Conservation (phyloP, 148 eudicot genomes). For the Vaccinium myrtillus region DNA sequence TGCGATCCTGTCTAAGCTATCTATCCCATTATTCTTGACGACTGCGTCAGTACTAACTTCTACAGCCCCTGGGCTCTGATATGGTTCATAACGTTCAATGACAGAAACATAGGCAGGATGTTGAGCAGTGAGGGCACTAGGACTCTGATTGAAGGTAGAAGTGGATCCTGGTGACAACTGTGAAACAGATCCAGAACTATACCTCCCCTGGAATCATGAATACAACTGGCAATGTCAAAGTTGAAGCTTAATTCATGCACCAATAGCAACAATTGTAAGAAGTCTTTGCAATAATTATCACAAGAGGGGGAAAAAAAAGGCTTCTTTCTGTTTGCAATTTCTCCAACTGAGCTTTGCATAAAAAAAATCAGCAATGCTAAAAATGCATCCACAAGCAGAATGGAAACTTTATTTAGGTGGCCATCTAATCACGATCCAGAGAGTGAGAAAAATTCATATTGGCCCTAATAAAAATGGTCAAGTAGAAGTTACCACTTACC, state of each 20-base stretch:
- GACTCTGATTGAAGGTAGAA: constrained; percentile 48
- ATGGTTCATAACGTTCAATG: constrained; percentile 34
- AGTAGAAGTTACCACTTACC: background rate
- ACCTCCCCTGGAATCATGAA: constrained; percentile 48
- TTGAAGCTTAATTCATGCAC: constrained; percentile 5
- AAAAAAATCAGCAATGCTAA: background rate
- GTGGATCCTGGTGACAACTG: constrained; percentile 45
- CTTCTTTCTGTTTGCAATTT: background rate
- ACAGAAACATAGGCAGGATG: constrained; percentile 36
- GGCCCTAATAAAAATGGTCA: background rate
- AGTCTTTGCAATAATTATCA: background rate
- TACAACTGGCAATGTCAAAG: constrained; percentile 14
- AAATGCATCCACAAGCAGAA: background rate
- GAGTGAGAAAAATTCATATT: background rate
- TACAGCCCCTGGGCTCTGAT: constrained; percentile 55
- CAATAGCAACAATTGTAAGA: background rate
- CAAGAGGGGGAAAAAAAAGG: background rate
- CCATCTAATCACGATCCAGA: background rate
- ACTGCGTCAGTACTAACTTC: constrained; percentile 65
- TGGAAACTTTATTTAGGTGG: background rate
- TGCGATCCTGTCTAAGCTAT: constrained; percentile 28
- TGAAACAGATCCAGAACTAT: constrained; percentile 43
- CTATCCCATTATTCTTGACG: constrained; percentile 31
- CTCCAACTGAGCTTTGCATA: background rate
- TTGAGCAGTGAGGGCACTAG: constrained; percentile 43